Base-by-base conservation (phyloP, 257 asterid species). In the Cruciata laevipes region DNA sequence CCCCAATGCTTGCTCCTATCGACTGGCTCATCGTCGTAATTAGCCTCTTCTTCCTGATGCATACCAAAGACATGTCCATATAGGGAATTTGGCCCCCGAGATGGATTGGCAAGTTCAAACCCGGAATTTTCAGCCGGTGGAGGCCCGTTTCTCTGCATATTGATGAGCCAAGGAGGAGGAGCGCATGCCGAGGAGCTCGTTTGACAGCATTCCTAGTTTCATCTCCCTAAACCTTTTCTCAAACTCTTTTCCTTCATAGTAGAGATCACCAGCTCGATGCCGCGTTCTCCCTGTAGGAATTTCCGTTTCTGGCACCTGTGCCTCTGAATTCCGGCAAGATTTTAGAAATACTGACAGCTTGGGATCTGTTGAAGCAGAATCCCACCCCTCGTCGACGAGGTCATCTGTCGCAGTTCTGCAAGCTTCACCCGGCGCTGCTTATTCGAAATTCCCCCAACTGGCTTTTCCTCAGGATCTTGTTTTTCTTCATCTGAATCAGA, bases 101-200 rank as follows among this genome's bases (percentile, higher is more conserved):
- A 17, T 97, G 99, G 73, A 93, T 93, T 67, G 97, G 99, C n/a
- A n/a, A n/a, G n/a, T n/a, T n/a, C n/a, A 90, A 85, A 16, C 99
- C 97, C 0, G 97, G 96, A 73, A 93, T 88, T 79, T 90, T 93
- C 90, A 49, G 97, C 90, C 47, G 99, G 96, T 73, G 99, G 97
- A 61, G 97, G 99, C 38, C 97, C 99, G 80, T 93, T 88, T 69
- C 99, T 86, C 97, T 93, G 99, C 99, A 93, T 93, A 75, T 90
- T 90, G 72, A 90, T 81, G 27, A 93, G 92, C 99, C 97, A 93
- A 67, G 99, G 99, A 71, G 97, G 99, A 68, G 99, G 99, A 74
- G 99, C 87, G 92, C 97, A 93, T 93, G 71, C 99, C 96, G 68
- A 93, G 97, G 37, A 96, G 80, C 65, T 93, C 97, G 1, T 85